Conservation (phyloP, 176 grass and related monocot species). For the Zoysia pacifica region DNA sequence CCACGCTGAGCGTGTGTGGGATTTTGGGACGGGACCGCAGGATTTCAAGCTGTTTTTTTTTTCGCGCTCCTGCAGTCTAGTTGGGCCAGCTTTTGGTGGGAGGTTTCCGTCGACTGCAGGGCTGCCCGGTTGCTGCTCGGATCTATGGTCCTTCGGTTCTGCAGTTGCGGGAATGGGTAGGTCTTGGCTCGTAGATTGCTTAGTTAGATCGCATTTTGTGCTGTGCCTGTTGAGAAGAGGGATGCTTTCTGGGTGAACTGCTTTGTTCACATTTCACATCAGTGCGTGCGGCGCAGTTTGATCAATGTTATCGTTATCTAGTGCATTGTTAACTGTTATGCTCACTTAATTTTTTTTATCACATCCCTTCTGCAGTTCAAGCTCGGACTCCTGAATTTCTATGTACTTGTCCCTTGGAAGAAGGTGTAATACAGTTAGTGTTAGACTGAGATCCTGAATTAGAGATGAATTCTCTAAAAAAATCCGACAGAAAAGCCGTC, state of each 20-base stretch:
- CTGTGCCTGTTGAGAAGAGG: no score
- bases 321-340: not conserved
- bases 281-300: not conserved
- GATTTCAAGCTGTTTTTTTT: no score
- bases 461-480: constrained; percentile 63
- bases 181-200: not conserved
- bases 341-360: not conserved
- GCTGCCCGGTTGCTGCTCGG: not conserved
- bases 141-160: not conserved
- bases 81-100: no score
- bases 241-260: no score
- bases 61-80: no score
- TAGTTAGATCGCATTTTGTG: not conserved
- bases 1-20: no score
- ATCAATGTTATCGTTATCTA: not conserved
- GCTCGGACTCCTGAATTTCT: constrained; percentile 6
- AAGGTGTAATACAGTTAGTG: not conserved
- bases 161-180: no score
- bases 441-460: constrained; percentile 28
- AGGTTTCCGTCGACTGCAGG: no score
- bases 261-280: not conserved
- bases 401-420: constrained; percentile 2
- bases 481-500: constrained; percentile 63
- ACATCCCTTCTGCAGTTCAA: constrained; percentile 32
- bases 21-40: no score